Evolutionary conservation across 805 yeast genomes (phyloP), one percentile per base, ranked within the genome.

Genomic region (Monosporozyma siamensis): DNA sequence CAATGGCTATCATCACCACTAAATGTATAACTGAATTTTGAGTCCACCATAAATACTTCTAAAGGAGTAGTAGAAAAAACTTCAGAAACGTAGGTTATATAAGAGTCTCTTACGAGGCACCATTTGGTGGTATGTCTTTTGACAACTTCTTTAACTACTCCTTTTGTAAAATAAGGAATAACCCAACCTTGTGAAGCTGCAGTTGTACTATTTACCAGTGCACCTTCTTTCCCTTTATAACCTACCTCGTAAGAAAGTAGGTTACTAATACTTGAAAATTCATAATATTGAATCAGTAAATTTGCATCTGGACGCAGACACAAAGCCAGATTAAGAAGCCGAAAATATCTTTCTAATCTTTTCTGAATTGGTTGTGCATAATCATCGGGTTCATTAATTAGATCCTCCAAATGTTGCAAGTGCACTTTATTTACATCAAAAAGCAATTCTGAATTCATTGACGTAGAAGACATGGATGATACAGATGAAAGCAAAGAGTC

Each of bases 121-220:
- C 99, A 92, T 61, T 92, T 92, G 32, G 80, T 80, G 0, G 94
- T 80, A 51, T 94, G 90, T 62, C 99, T 78, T 49, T 77, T 79
- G 40, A 90, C 82, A 95, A 92, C 87, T 29, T 85, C 88, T 50
- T 77, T 75, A 53, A 87, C 67, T 54, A 86, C 97, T 47, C 78
- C 75, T 6, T 85, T 77, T 47, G 75, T 78, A 62, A 87, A 77
- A 57, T 90, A 97, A 3, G 92, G 84, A 5, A 90, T 96, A 52
- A 95, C 71, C 97, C 98, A 92, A 2, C 98, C 97, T 58, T 87
- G 95, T 0, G 88, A 72, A 48, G 77, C 78, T 0, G 97, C 90
- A 0, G 87, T 78, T 1, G 95, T 81, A 17, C 88, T 78, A 38
- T 89, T 76, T 42, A 83, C 75, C 44, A 90, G 61, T 40, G 77